These are phyloP conservation scores for Babesia gibsoni DNA, from an alignment of 169 alveolate genomes.

Conservation along the genomic window DNA sequence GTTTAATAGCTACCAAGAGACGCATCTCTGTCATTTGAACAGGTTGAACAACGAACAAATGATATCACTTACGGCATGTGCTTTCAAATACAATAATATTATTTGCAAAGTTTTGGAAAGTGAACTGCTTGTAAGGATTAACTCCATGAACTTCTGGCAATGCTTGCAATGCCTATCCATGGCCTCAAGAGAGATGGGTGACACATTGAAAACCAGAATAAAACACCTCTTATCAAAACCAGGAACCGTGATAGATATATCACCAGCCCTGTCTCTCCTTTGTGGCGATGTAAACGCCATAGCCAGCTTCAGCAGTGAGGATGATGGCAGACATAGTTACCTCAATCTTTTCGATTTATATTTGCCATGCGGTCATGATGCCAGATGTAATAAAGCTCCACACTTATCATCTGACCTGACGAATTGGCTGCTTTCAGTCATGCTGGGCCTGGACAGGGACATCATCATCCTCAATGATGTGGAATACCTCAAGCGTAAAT, in stretches of 20 bases:
- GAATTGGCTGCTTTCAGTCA: neutral
- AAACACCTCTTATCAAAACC: neutral
- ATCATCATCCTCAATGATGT: neutral
- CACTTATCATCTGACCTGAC: neutral
- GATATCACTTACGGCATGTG: slow-evolving; percentile 6
- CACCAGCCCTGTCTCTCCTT: neutral
- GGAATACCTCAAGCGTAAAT: neutral
- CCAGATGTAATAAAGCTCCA: no score
- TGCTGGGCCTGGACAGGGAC: neutral
- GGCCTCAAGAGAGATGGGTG: neutral
- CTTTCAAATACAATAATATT: neutral
- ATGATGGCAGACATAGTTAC: no score
- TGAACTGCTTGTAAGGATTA: neutral
- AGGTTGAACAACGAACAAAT: slow-evolving; percentile 11
- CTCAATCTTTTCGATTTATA: no score
- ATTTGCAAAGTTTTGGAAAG: neutral
- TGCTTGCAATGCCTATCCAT: neutral
- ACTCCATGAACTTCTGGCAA: neutral
- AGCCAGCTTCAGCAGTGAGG: no score
- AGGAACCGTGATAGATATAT: neutral
- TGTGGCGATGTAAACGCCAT: neutral
- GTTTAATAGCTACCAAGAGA: neutral
- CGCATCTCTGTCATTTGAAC: neutral
- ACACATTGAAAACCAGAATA: neutral
- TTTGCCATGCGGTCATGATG: no score